These are phyloP conservation scores for Cotoneaster glaucophyllus DNA, from an alignment of 306 rosid species.

Conservation along the genomic window DNA sequence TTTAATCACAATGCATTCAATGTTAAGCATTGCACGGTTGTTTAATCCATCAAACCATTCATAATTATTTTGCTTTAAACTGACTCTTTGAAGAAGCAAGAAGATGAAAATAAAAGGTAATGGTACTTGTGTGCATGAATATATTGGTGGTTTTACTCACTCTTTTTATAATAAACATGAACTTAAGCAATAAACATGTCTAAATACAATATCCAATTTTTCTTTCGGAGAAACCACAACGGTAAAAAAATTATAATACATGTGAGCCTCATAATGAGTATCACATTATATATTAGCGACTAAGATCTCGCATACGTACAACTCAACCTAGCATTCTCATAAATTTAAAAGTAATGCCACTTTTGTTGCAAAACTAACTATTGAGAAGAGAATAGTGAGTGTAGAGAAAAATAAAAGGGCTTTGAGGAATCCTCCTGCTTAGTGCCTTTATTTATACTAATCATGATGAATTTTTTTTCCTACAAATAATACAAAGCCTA, in stretches of 20 bases:
- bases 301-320: neutral
- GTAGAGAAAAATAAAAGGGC: too few species aligned
- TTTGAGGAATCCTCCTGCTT: too few species aligned
- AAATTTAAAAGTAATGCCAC: neutral
- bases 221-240: neutral
- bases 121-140: neutral
- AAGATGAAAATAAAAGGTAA: neutral
- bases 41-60: constrained; percentile 11
- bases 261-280: neutral
- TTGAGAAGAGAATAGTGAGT: too few species aligned
- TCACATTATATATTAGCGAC: neutral
- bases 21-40: constrained; percentile 31
- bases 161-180: neutral
- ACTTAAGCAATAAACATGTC: neutral
- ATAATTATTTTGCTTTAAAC: constrained; percentile 20
- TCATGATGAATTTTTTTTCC: too few species aligned
- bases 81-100: constrained; percentile 11
- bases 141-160: neutral
- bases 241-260: neutral
- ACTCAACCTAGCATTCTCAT: neutral
- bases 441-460: too few species aligned
- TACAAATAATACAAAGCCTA: too few species aligned
- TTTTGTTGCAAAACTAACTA: too few species aligned
- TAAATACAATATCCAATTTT: neutral
- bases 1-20: constrained; percentile 19